Evolutionary conservation across 83 land plant genomes (phyloP), one percentile per base, ranked within the genome.

Genomic region (Thuja plicata): DNA sequence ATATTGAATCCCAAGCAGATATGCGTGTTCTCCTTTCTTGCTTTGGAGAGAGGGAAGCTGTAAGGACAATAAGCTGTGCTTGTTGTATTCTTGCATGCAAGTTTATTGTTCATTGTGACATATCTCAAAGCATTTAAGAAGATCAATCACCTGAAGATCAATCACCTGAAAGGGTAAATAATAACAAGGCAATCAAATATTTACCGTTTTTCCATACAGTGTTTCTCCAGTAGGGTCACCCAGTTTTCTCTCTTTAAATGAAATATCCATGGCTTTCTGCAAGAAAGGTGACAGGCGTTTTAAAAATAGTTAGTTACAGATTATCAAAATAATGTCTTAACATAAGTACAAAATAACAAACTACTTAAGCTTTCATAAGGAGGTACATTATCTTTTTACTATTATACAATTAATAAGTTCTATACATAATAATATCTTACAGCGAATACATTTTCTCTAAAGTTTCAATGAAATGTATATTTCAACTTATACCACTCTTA

Each of bases 221-320:
- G 97, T 96, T 52, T 93, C 93, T 84, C 99, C 99, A 86, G 87
- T 81, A 32, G 99, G 99, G 35, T 82, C 91, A 82, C 99, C 99
- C 78, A 96, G 89, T 32, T 48, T 88, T 88, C 62, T 94, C 86
- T 92, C 91, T 50, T 90, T 88, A 13, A 98, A 76, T 24, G 94
- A 8, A 88, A 88, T 86, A 32, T 91, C 92, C 97, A 98, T 94
- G 50, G 91, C 96, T 86, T 91, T 95, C 99, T 98, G 96, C 92
- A 91, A 88, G 16, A 84, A 77, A 90, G 6, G n/a, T 79, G 88
- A 62, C 74, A 27, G 17, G 24, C 1, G n/a, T 40, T 81, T 81
- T 27, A 16, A 41, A 43, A 81, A 40, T 43, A 46, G 8, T 32
- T 21, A 46, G 84, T 21, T 43, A 43, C 3, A 81, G 27, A 43